Percentiles rank a stretch among this genome's conserved stretches.
Conservation (phyloP, 306 rosid genomes). For the Heteromeles arbutifolia region DNA sequence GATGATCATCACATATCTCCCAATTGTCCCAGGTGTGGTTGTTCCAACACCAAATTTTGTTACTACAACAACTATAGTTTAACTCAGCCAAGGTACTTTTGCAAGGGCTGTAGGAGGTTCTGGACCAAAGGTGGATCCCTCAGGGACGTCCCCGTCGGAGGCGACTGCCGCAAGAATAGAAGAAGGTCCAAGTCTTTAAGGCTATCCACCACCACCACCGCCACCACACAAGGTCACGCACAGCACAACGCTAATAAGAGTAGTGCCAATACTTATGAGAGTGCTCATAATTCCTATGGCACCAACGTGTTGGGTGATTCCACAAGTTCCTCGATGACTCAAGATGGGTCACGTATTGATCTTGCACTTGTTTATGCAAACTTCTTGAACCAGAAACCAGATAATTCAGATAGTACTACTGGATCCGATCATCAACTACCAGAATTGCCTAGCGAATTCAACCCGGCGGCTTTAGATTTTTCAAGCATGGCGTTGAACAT, state of each 20-base stretch:
- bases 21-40: slow-evolving; percentile 72
- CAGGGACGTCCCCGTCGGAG: slow-evolving; percentile 66
- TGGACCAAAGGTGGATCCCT: slow-evolving; percentile 90
- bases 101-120: slow-evolving; percentile 74
- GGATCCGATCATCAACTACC: slow-evolving; percentile 23
- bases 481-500: slow-evolving; percentile 20
- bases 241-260: not conserved
- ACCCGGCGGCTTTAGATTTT: slow-evolving; percentile 30
- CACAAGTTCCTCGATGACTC: slow-evolving; percentile 25
- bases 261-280: not conserved
- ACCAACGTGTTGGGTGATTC: slow-evolving; percentile 18
- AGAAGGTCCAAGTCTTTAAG: slow-evolving; percentile 23
- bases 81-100: slow-evolving; percentile 76
- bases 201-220: not conserved
- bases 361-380: slow-evolving; percentile 76
- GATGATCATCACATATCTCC: slow-evolving; percentile 47
- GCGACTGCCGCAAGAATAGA: slow-evolving; percentile 39
- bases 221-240: not conserved
- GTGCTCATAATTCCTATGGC: slow-evolving; percentile 9
- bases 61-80: slow-evolving; percentile 84
- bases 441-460: slow-evolving; percentile 23
- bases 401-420: slow-evolving; percentile 5
- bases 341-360: slow-evolving; percentile 56
- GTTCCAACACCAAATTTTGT: slow-evolving; percentile 73
- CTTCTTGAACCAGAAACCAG: slow-evolving; percentile 57